Base-by-base conservation (phyloP, 2,329 filamentous ascomycete species). In the Stemphylium beticola region DNA sequence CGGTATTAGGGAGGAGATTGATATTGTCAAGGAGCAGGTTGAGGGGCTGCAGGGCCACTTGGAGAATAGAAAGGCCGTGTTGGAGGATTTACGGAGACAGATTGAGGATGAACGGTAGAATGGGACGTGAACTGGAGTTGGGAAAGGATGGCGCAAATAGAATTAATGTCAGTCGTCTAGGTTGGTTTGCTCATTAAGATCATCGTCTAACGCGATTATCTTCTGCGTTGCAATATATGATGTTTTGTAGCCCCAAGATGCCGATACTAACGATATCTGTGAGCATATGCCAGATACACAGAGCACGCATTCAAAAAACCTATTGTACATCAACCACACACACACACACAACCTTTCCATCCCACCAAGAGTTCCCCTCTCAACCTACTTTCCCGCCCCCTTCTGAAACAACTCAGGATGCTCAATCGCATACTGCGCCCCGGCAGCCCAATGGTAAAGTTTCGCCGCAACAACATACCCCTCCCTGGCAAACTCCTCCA, bases 11-110 rank as follows among this genome's bases (percentile, higher is more conserved):
- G 93, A 96, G 33, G 95, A 99, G 77, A 84, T 99, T 72, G 85
- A 89, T 67, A 90, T 91, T 40, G 91, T 99, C n/a, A 88, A 85
- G 69, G 93, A 98, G 77, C 93, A 99, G 81, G 88, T 99, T 2
- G 92, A 97, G 62, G 92, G 93, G 0, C 76, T 99, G 62, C 92
- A 96, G 79, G 79, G 82, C 57, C 95, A 99, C 80, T 78, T 97
- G 69, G 83, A 86, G 68, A 87, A 87, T 62, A 83, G 95, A 58
- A 86, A 93, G 76, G 85, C 88, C 62, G 85, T 88, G 26, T 79
- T 99, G 67, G 86, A 89, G 42, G 89, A 91, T 74, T 73, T 98
- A 72, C 85, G 86, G 76, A 82, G 86, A 71, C 87, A 97, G 78
- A 89, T 98, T 76, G 92, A 97, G 68, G 88, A 91, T 18, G 93